Evolutionary conservation across 148 eudicot species (phyloP), one percentile per base, ranked within the genome.

Genomic region (Gaultheria prostrata): DNA sequence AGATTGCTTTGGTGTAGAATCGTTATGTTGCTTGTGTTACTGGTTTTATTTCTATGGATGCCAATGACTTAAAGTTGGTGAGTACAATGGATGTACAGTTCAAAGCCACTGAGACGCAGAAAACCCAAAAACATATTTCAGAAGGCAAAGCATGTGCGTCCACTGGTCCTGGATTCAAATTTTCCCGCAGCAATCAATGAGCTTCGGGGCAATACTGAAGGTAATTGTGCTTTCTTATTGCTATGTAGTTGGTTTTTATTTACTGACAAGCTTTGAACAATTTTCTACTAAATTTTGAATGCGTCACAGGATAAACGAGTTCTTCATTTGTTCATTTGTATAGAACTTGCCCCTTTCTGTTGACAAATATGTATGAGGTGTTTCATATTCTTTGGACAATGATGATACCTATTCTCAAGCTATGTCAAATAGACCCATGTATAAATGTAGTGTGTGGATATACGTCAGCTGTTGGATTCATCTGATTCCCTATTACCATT

Each of bases 161-260:
- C 94, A 57, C 93, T 90, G 54, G 87, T 92, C 53, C 61, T 91
- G 82, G 91, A 92, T 78, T 90, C 96, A 63, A 90, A 89, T 69
- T 54, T 85, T 65, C 92, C 92, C 45, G 85, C 88, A 28, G 88
- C 88, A 28, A 82, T 82, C 71, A 91, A 85, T 86, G 92, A 90
- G 83, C 87, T 89, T 79, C 83, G 85, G 72, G 92, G 90, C 84
- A 94, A 89, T 87, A 85, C 87, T 89, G 93, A 91, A 67, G 97
- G 98, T 97, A 89, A 81, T 82, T 65, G 30, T 26, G 17, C 77
- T 67, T 69, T 82, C 43, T 17, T 76, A n/a, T 82, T 57, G n/a
- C 39, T 56, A n/a, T 45, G 2, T 67, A 28, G 32, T 35, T 18
- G 11, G 11, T 21, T 43, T 57, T 69, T 50, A 14, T 33, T 71